Conservation (phyloP, 139 green algal species). For the Coelastrella sp. region DNA sequence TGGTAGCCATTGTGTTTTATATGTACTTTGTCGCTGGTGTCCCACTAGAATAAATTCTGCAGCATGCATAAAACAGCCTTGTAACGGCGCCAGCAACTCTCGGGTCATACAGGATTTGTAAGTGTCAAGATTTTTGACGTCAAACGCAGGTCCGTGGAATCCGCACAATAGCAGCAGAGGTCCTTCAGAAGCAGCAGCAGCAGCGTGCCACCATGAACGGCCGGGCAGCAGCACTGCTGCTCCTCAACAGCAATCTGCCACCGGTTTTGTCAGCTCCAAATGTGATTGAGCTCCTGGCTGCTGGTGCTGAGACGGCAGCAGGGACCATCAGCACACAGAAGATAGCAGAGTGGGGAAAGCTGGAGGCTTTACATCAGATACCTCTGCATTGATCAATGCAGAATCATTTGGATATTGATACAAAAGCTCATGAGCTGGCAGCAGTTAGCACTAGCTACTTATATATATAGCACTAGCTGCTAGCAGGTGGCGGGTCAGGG, state of each 20-base stretch:
- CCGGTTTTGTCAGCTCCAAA: background rate
- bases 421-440: background rate
- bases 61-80: too few relatives aligned
- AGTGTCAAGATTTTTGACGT: too few relatives aligned
- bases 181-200: slow-evolving; percentile 13
- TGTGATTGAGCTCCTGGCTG: background rate
- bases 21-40: too few relatives aligned
- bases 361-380: slow-evolving; percentile 3
- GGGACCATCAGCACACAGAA: background rate
- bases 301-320: background rate
- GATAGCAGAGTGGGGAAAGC: background rate
- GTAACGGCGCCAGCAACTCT: too few relatives aligned
- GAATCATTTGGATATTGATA: background rate
- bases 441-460: background rate
- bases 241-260: background rate
- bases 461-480: background rate
- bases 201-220: background rate
- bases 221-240: background rate
- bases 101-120: too few relatives aligned
- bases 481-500: too few relatives aligned
- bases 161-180: background rate
- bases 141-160: background rate
- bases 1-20: too few relatives aligned
- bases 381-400: background rate
- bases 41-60: too few relatives aligned